Evolutionary conservation across 345 rosid species (phyloP), one percentile per base, ranked within the genome.

Genomic region (Eucalyptus cloeziana): DNA sequence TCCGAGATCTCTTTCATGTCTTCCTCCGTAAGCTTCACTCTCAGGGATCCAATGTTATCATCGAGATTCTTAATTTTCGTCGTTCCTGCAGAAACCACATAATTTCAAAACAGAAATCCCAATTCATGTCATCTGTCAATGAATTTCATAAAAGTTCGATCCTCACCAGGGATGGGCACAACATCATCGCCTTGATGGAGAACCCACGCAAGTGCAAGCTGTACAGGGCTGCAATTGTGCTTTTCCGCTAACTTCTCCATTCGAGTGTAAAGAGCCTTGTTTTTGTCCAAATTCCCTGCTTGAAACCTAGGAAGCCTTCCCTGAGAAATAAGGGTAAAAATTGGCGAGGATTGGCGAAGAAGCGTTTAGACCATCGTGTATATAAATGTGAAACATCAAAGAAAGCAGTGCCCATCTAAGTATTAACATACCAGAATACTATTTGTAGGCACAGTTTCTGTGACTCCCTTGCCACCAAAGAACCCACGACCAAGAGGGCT

Each of bases 201-300:
- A 86, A 93, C 69, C 94, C 95, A 92, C 1, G 93, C 90, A 56
- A 94, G 93, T 13, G 94, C 93, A 24, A 93, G 93, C 86, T 93
- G 94, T 60, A 89, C 88, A n/a, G 95, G 87, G 33, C 33, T 87
- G 87, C 94, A 94, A 71, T 81, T 86, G 43, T 89, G 86, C 87
- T 91, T 91, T 22, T 49, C 13, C 7, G 94, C 93, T 60, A 93
- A 49, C 33, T 90, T 87, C 86, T 91, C 89, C 10, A 92, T 7
- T 47, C 92, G 40, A 37, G 52, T n/a, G 45, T 93, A 92, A 7
- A 94, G 47, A 25, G 37, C 47, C 80, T 88, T 93, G 88, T 93
- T 93, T 88, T 85, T 90, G 49, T 90, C 89, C 7, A 92, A 13
- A 86, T 90, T 93, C 24, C 92, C 94, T 40, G 56, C 90, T 21